Evolutionary conservation across 1,284 basidiomycete species (phyloP), one percentile per base, ranked within the genome.

Genomic region (Inonotus hispidus): DNA sequence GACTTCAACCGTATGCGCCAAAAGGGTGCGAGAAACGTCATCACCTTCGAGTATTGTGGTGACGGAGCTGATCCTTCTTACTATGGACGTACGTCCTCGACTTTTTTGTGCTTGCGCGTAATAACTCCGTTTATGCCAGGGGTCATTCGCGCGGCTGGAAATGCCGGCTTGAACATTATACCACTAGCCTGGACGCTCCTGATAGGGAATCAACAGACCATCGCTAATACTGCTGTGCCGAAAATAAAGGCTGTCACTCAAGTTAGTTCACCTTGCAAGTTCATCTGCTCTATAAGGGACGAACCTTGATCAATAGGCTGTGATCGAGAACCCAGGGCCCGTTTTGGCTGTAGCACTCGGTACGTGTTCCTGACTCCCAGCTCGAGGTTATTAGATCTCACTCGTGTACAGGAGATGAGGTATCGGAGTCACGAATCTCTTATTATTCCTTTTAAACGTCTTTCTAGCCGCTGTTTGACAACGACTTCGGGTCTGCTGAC

Each of bases 1-100:
- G 63, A 64, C 55, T 64, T 64, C 50, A 21, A 8, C n/a, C 32
- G 35, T 35, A 64, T 64, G 63, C 45, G 38, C 7, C 6, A 27
- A n/a, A 61, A 60, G 37, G 63, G 63, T 3, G 63, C 63, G 19
- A 35, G 63, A 27, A 64, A 56, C 5, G 63, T 61, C 10, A 64
- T 64, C 21, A 64, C 63, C 13, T 64, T 64, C 43, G 63, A 64
- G n/a, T 58, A 56, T 32, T 64, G 63, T 49, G 63, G 63, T 13
- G 59, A 58, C 27, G 63, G 63, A n/a, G 32, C 61, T 13, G 59
- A 60, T 35, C 47, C 55, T 1, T 45, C 49, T n/a, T 64, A 64
- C 21, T 64, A 64, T 16, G 63, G 39, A 39, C 21, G 63, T 64
- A 57, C 14, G 1, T 43, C 7, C 23, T 2, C 47, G 23, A 29